phyloP scores from a whole-genome alignment of 202 grass and related monocot species.

The Panicum hallii region DNA sequence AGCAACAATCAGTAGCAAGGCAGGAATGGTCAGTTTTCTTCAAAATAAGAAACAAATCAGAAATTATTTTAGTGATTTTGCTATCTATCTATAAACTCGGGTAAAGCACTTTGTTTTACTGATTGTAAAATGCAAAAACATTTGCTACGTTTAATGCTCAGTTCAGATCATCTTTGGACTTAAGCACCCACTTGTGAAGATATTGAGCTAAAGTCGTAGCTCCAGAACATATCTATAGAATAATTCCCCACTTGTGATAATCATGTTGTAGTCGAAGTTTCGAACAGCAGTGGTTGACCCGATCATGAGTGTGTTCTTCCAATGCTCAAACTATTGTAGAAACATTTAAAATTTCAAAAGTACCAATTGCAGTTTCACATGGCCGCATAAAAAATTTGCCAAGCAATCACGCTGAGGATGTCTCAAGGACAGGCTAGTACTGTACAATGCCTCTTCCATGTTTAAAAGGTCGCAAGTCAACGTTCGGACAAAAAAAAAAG shows the following conservation, averaged over 20 bases:
- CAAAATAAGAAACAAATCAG: background rate
- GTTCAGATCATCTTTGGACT: background rate
- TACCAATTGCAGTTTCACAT: conserved; percentile 33
- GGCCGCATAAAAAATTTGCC: background rate
- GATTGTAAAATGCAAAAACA: background rate
- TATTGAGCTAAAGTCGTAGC: background rate
- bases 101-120: background rate
- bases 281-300: background rate
- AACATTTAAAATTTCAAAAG: background rate
- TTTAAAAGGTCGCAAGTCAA: background rate
- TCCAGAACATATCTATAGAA: background rate
- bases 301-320: background rate
- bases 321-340: background rate
- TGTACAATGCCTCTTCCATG: background rate
- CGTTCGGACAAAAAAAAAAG: background rate
- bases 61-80: background rate
- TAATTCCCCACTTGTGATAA: background rate
- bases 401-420: background rate
- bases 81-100: background rate
- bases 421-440: background rate
- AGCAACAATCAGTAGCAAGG: background rate
- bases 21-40: background rate
- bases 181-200: background rate
- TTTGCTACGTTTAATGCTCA: background rate
- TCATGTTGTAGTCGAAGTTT: background rate